Evolutionary conservation across 2,329 filamentous ascomycete species (phyloP).

Genomic region (Leptographium flavum): DNA sequence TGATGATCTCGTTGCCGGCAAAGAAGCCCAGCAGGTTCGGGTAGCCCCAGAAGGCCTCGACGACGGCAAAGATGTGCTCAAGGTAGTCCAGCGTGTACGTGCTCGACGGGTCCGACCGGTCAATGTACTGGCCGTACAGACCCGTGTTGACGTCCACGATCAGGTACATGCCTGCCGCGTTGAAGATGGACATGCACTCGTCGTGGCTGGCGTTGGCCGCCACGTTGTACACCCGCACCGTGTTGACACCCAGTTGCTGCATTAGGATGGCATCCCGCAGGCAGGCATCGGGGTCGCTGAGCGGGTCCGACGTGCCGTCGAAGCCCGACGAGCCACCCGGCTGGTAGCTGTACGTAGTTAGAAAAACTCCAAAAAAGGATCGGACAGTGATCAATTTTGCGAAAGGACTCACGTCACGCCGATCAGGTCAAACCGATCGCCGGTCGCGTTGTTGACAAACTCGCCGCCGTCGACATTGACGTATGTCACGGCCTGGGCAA

Average conservation of each 20-base stretch:
- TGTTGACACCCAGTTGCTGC: slow-evolving; percentile 65
- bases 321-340: slow-evolving; percentile 50
- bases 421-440: slow-evolving; percentile 48
- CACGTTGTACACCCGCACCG: slow-evolving; percentile 80
- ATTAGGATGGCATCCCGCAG: slow-evolving; percentile 62
- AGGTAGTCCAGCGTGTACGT: slow-evolving; percentile 29
- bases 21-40: slow-evolving; percentile 75
- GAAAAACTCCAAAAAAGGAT: not conserved
- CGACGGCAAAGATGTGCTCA: slow-evolving; percentile 32
- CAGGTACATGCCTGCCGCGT: slow-evolving; percentile 66
- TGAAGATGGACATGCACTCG: slow-evolving; percentile 68
- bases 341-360: slow-evolving; percentile 31
- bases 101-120: slow-evolving; percentile 23
- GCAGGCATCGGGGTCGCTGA: slow-evolving; percentile 63
- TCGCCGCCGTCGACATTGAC: slow-evolving; percentile 40
- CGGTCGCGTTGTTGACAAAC: slow-evolving; percentile 43
- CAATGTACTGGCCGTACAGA: slow-evolving; percentile 39
- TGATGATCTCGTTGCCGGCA: slow-evolving; percentile 77
- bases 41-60: slow-evolving; percentile 64
- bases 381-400: not conserved
- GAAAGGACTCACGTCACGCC: slow-evolving; percentile 33
- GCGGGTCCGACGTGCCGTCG: slow-evolving; percentile 46
- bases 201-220: slow-evolving; percentile 56
- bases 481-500: slow-evolving; percentile 39
- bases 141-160: slow-evolving; percentile 68